These are phyloP conservation scores for Leccinum variicolor DNA, from an alignment of 768 basidiomycete genomes.

Conservation along the genomic window DNA sequence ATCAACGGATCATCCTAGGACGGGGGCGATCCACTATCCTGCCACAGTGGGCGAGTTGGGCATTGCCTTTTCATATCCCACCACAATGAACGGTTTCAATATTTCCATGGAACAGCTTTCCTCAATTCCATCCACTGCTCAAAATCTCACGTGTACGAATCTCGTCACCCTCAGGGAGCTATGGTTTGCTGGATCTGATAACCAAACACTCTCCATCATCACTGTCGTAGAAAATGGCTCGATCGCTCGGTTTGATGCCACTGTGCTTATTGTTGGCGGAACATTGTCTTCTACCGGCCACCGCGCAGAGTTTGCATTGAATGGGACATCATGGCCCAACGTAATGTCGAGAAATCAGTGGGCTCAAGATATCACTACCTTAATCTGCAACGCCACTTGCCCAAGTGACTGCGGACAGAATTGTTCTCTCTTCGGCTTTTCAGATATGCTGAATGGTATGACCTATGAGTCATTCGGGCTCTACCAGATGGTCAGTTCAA, in stretches of 20 bases:
- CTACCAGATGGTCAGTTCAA: not conserved
- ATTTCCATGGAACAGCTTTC: conserved; percentile 1
- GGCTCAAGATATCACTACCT: not conserved
- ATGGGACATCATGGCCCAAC: not conserved
- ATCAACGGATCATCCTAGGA: not conserved
- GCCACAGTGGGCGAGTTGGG: not conserved
- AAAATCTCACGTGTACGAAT: not conserved
- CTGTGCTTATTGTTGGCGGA: not conserved
- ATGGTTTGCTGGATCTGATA: not conserved
- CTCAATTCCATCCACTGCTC: not conserved
- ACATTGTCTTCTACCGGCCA: not conserved
- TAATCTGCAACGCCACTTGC: not conserved
- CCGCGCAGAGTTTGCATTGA: not conserved
- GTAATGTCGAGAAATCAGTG: not conserved
- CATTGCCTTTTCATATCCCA: not conserved
- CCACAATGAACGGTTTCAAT: not conserved
- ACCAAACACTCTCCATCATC: not conserved
- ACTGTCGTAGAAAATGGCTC: not conserved
- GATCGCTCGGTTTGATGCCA: not conserved
- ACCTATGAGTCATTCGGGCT: too few species aligned
- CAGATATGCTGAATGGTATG: not conserved
- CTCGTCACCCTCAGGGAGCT: not conserved
- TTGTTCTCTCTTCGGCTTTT: not conserved
- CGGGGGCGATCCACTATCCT: not conserved
- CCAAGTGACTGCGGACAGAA: not conserved